Base-by-base conservation (phyloP, 495 filamentous ascomycete species). In the Penicillium diatomitis region DNA sequence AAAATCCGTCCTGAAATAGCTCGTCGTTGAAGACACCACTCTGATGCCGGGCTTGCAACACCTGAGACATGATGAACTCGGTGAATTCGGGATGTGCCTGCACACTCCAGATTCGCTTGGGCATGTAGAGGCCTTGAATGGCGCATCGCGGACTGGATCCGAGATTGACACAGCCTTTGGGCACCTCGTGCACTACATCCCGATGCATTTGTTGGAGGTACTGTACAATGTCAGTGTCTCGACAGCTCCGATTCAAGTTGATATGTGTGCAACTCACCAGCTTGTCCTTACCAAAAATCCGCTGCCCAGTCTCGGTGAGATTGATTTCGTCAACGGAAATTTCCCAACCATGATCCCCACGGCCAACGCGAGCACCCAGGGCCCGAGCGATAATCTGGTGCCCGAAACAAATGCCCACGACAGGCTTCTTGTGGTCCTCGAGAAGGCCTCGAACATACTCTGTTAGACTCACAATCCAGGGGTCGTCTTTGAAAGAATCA, bases 81-180 rank as follows among this genome's bases (percentile, higher is more conserved):
- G 76, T 86, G 62, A 89, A 95, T 63, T 96, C 90, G 8, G 90
- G 90, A 58, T 96, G 90, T 2, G 87, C 90, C 63, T 96, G 90
- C 4, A 95, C 79, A 3, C 84, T 82, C 31, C 95, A 79, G 35
- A 85, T 54, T 5, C 70, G 66, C 7, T 66, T 62, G 10, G 80
- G 78, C 20, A 74, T 65, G 56, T 91, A 82, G 66, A 95, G 82
- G 32, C 84, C 86, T 54, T 96, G 90, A 5, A 90, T 74, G 8
- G 67, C 56, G 60, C 90, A 95, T 2, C 67, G 62, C 4, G 67
- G 63, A 11, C 82, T 86, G 37, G 70, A 74, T 5, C 82, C 88
- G 0, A 95, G 73, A 20, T 72, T 65, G 37, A 82, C 69, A 8
- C 80, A 80, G n/a, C 75, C 80, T 0, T 65, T 53, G 0, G 90